Conservation (phyloP, 345 rosid genomes). For the Orychophragmus violaceus region DNA sequence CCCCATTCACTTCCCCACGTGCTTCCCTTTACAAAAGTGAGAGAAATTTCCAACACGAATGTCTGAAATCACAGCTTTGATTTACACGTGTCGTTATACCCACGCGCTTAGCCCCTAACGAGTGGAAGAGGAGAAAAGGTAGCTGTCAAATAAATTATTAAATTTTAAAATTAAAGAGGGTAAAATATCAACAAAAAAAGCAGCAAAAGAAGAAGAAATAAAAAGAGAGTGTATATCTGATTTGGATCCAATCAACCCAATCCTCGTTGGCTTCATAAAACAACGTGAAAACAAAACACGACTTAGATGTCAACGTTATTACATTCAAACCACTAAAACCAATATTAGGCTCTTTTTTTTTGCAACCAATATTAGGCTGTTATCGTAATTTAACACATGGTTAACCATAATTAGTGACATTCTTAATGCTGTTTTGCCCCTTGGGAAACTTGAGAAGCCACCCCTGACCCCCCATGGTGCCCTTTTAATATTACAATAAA, state of each 20-base stretch:
- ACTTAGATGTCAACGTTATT: slow-evolving; percentile 10
- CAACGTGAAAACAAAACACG: slow-evolving; percentile 6
- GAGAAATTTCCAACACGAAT: not conserved
- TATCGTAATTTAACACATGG: not conserved
- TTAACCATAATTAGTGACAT: slow-evolving; percentile 14
- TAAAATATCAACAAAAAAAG: not conserved
- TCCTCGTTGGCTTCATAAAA: slow-evolving; percentile 15
- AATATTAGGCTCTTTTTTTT: too few relatives aligned
- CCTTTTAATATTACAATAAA: not conserved
- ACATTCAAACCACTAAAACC: slow-evolving; percentile 7
- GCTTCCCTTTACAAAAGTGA: not conserved
- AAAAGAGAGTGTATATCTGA: slow-evolving; percentile 21
- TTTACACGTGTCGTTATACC: slow-evolving; percentile 10
- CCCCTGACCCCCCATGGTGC: not conserved
- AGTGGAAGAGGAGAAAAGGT: not conserved
- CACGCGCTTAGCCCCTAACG: not conserved
- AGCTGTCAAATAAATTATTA: not conserved
- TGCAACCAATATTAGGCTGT: not conserved
- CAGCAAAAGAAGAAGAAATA: not conserved
- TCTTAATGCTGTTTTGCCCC: slow-evolving; percentile 17
- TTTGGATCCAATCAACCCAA: slow-evolving; percentile 25
- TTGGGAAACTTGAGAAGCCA: slow-evolving; percentile 23
- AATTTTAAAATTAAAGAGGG: not conserved
- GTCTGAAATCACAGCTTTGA: not conserved
- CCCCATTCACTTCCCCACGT: slow-evolving; percentile 12